Evolutionary conservation across 176 grass and related monocot genomes (phyloP), one percentile per base, ranked within the genome.

Genomic region (Otatea glauca): DNA sequence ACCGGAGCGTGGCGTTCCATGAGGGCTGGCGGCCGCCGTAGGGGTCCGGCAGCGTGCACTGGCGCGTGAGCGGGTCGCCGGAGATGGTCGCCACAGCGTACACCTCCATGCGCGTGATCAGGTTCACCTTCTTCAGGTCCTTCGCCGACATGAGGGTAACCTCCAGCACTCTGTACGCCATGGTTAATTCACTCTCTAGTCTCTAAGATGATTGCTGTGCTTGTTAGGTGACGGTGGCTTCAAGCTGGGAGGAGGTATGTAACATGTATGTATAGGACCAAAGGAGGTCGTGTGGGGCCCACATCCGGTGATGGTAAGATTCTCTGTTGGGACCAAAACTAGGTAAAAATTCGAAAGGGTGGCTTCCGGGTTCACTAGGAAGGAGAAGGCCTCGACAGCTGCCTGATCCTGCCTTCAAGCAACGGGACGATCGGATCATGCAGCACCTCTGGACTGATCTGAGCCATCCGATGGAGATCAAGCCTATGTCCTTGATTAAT

Each of bases 81-180:
- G 92, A 87, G 81, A 97, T 66, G 72, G 65, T 92, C 51, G 49
- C 85, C 1, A 94, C 90, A 0, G 88, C 94, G 86, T 94, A 97
- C 66, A 92, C 92, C 42, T 88, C 68, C 87, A 97, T 90, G 66
- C 89, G 89, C 25, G 88, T 82, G 83, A 97, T 65, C 21, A 90
- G 35, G 86, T 88, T 92, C 34, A 97, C 94, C 24, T 80, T 94
- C 84, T 97, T 97, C 2, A 97, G 83, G 4, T 89, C 90, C 5
- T 81, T 79, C 6, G 92, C 90, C 0, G 92, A 97, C 21, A 89
- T 38, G 3, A 97, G 83, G 9, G 90, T 97, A 9, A 97, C 61
- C 76, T 97, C 94, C 44, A 97, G 65, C 47, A 83, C 66, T 7
- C 92, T 45, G 79, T 90, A 81, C 62, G 90, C 89, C 94, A 97